Base-by-base conservation (phyloP, 164 flowering plant genomes). In the Nymphaea colorata region DNA sequence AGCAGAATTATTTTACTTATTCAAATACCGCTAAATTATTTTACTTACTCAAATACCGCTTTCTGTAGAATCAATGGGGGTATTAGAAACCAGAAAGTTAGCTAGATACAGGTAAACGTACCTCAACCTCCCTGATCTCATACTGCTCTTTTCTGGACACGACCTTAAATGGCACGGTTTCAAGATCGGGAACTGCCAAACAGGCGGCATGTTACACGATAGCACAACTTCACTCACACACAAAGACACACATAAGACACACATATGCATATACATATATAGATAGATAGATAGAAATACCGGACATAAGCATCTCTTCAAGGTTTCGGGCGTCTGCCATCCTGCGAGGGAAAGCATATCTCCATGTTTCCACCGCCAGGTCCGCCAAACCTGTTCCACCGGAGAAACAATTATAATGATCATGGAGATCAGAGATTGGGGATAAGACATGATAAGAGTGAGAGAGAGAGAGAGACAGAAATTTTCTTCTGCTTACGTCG, bases 81-180 rank as follows among this genome's bases (percentile, higher is more conserved):
- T 25, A n/a, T n/a, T n/a, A 25, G 36, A 25, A 51, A 2, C 8
- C 5, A 51, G 57, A 8, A 51, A 51, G 57, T 8, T 15, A 51
- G 5, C 7, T 6, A 4, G 57, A 51, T 15, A 51, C 57, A 8
- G 0, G 5, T 51, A 51, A 15, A 15, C 57, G 42, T 74, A 87
- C 98, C 94, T 93, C 94, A 10, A 91, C 85, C 81, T 89, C 84
- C 77, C 97, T 78, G 17, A 93, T 93, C 80, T 91, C 97, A 60
- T 85, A 93, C 71, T 73, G 76, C 12, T 85, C 90, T 41, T 43
- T 80, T 71, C 88, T 68, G 17, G 76, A 76, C 76, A 93, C 70
- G 69, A 91, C 87, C 72, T 71, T 83, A 67, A 85, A 93, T 44
- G 82, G 81, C 69, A 89, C 84, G 2, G 91, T 91, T 73, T 93